Base-by-base conservation (phyloP, 2,329 filamentous ascomycete genomes). In the Cercospora sojina region DNA sequence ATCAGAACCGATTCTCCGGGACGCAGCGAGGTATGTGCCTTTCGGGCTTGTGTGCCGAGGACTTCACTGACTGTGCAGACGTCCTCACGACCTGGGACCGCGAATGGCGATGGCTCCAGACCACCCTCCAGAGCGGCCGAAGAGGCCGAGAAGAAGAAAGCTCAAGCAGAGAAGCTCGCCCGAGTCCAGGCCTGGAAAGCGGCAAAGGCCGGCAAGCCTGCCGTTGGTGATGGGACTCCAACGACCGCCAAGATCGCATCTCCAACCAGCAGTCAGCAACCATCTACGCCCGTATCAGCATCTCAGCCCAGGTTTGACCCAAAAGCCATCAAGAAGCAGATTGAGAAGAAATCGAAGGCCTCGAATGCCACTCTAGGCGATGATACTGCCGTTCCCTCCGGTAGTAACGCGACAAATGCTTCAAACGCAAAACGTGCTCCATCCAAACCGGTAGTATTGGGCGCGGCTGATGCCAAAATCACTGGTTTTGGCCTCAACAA, bases 101-200 rank as follows among this genome's bases (percentile, higher is more conserved):
- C 64, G n/a, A 63, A 60, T 18, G 62, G 55, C 29, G 56, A 65
- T 47, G 38, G 35, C 47, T 49, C 47, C 43, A 68, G 68, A 29
- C 65, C 66, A 8, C 32, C 58, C 8, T 49, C 62, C 2, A 38
- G 43, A 13, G 49, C 58, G 13, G 63, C 64, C 29, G 65, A 68
- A 43, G 91, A 94, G 77, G 91, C 91, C 65, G 97, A 93, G 93
- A 97, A 97, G 80, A 91, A 92, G 79, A 94, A 93, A 80, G 61
- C 68, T 31, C 90, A 92, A 76, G 84, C 90, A 72, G 89, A 90
- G 73, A 86, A 86, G 69, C 91, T 91, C 76, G 87, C 87, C 62
- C 83, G 86, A 47, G 87, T 86, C 65, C 88, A 87, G 70, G 86
- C 89, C 31, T 43, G 84, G 87, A 72, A 90, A 86, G 65, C 62